phyloP scores from a whole-genome alignment of 805 yeast genomes.

The Scheffersomyces lignosus region DNA sequence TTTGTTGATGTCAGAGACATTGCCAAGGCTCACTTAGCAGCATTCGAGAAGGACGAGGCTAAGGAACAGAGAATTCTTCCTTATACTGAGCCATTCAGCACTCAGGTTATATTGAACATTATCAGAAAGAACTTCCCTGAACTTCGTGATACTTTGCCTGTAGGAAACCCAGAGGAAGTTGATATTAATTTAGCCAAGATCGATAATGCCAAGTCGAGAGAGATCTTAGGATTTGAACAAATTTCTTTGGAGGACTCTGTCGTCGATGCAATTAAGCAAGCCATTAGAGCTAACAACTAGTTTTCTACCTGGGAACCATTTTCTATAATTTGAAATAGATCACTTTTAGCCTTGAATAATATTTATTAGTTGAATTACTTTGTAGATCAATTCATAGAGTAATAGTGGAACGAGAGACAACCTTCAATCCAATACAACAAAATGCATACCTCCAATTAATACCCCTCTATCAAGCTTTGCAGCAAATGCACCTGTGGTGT shows the following conservation, averaged over 20 bases:
- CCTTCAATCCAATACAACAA: too few relatives aligned
- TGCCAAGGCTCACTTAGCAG: constrained; percentile 54
- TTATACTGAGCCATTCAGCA: constrained; percentile 15
- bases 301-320: too few relatives aligned
- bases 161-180: constrained; percentile 37
- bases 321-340: too few relatives aligned
- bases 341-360: too few relatives aligned
- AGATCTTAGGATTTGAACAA: constrained; percentile 39
- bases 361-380: too few relatives aligned
- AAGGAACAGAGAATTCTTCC: constrained; percentile 32
- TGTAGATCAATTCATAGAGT: too few relatives aligned
- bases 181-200: constrained; percentile 32
- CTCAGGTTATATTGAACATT: constrained; percentile 32
- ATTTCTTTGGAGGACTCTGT: constrained; percentile 39
- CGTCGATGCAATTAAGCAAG: constrained; percentile 43
- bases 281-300: constrained; percentile 12
- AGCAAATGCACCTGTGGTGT: too few relatives aligned
- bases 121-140: constrained; percentile 41
- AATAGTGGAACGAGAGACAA: too few relatives aligned
- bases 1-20: constrained; percentile 62
- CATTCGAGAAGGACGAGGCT: constrained; percentile 40
- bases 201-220: constrained; percentile 26
- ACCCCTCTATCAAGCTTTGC: too few relatives aligned
- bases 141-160: constrained; percentile 45
- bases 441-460: too few relatives aligned